Evolutionary conservation across 2,329 filamentous ascomycete species (phyloP).

Genomic region (Pseudocercospora vitis): DNA sequence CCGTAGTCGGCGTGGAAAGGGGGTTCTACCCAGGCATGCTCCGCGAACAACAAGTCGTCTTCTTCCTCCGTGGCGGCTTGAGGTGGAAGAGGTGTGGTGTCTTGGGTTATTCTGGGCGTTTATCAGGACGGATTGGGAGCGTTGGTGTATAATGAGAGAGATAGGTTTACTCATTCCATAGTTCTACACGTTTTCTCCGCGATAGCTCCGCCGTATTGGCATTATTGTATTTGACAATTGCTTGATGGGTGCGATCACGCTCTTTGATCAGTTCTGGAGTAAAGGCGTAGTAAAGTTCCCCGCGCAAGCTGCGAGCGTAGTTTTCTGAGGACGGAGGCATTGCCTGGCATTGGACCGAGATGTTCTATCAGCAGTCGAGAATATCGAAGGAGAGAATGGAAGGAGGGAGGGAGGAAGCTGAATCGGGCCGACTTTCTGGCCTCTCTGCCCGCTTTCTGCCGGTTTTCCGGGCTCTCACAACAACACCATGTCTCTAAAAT

Average conservation of each 20-base stretch:
- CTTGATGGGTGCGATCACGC: slow-evolving; percentile 62
- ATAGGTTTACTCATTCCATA: slow-evolving; percentile 68
- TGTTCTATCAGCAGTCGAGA: too few species aligned
- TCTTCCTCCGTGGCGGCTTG: slow-evolving; percentile 57
- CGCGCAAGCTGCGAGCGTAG: slow-evolving; percentile 35
- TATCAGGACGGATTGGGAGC: not conserved
- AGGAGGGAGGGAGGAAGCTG: not conserved
- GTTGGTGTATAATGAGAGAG: not conserved
- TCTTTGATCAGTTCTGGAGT: slow-evolving; percentile 65
- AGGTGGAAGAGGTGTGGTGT: slow-evolving; percentile 64
- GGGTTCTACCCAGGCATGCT: slow-evolving; percentile 67
- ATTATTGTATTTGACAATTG: slow-evolving; percentile 64
- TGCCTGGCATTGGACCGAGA: not conserved
- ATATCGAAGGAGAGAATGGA: too few species aligned
- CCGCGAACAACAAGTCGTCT: slow-evolving; percentile 64
- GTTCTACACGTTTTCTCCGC: slow-evolving; percentile 61
- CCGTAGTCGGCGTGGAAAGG: slow-evolving; percentile 77
- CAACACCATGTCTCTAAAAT: slow-evolving; percentile 38
- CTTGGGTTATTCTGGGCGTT: slow-evolving; percentile 59
- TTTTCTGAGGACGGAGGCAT: slow-evolving; percentile 37
- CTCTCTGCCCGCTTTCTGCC: not conserved
- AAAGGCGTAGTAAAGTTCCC: slow-evolving; percentile 71
- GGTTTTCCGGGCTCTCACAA: slow-evolving; percentile 6
- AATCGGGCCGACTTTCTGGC: slow-evolving; percentile 9
- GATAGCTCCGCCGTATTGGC: slow-evolving; percentile 57